Evolutionary conservation across 306 rosid species (phyloP).

Genomic region (Medicago truncatula): MtrunA17r5.0-ANR NC_053046.1:2789001-2789500

Average conservation of each 20-base stretch:
- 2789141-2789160: background rate
- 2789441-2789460: slow-evolving; percentile 70
- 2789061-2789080: background rate
- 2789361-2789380: slow-evolving; percentile 84
- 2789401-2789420: slow-evolving; percentile 68
- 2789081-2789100: background rate
- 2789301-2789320: slow-evolving; percentile 90
- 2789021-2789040: too few relatives aligned
- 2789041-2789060: too few relatives aligned
- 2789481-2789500: slow-evolving; percentile 55
- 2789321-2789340: slow-evolving; percentile 77
- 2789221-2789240: slow-evolving; percentile 81
- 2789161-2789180: background rate
- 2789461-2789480: slow-evolving; percentile 61
- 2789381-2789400: slow-evolving; percentile 79
- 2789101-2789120: background rate
- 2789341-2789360: slow-evolving; percentile 76
- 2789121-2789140: background rate
- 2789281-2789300: slow-evolving; percentile 87
- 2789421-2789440: slow-evolving; percentile 83
- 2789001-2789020: too few relatives aligned
- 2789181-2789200: slow-evolving; percentile 60
- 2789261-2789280: slow-evolving; percentile 84
- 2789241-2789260: slow-evolving; percentile 74
- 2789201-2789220: slow-evolving; percentile 75